Evolutionary conservation across 768 basidiomycete species (phyloP), one percentile per base, ranked within the genome.

Genomic region (Obba rivulosa): DNA sequence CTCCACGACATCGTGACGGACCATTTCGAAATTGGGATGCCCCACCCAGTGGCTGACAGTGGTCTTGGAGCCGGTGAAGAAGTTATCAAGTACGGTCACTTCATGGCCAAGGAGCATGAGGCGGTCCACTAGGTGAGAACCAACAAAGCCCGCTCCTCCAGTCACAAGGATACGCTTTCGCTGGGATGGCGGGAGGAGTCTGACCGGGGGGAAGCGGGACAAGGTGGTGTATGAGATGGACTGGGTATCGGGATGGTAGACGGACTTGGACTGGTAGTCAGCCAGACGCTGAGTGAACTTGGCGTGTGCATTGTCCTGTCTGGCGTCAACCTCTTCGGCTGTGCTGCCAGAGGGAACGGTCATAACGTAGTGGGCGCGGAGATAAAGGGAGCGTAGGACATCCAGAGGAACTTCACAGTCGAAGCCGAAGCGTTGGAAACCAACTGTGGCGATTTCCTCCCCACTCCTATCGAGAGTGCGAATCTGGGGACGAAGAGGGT

Each of bases 91-190:
- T 55, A 97, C 95, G 48, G 92, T 93, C 58, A 95, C 92, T 66
- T 97, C 93, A 63, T 99, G 96, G 14, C 96, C 96, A 44, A 98
- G 81, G 53, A 97, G 79, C 92, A 99, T 94, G 53, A 98, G 81
- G 42, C 96, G 81, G 72, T 99, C 96, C 45, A 99, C 90, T 41
- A 99, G 83, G 70, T 99, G 96, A 25, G 92, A 95, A 14, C 96
- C 96, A 50, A 99, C 95, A 66, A 99, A 99, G n/a, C 96, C 96
- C 34, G 95, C 96, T 36, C 96, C 95, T 50, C 95, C 95, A 18
- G 95, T 98, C 57, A 97, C 87, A 35, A 99, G 80, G 58, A 98
- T 72, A 50, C 95, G 87, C 70, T 95, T 96, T 60, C 92, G 81
- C 52, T 72, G 66, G 2, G 81, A 73, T 18, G 87, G 81, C 9